Base-by-base conservation (phyloP, 495 filamentous ascomycete genomes). In the Podospora sp. region DNA sequence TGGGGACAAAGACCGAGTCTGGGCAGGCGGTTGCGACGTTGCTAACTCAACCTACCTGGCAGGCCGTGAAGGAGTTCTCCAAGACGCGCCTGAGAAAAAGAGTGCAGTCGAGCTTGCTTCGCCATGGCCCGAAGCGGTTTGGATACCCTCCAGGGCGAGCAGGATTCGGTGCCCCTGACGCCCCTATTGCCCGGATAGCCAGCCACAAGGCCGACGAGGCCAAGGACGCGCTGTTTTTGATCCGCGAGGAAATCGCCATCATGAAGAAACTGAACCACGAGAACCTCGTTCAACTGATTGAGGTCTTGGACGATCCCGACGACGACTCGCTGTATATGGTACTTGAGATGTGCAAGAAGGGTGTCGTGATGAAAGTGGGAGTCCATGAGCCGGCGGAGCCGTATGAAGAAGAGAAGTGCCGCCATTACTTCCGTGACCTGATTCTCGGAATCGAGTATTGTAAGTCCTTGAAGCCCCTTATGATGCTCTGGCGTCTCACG, bases 311-410 rank as follows among this genome's bases (percentile, higher is more conserved):
- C 75, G 96, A 98, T 71, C 96, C 95, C 1, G 88, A 91, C 35
- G 94, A 97, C 69, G 95, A 99, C 74, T 96, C 93, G 1, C 79
- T 99, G 22, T 99, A 97, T 76, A 98, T 99, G 92, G 95, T 99
- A 5, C 85, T 99, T 74, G 95, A 99, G 76, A 95, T 96, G 92
- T 99, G 95, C 82, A 95, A 97, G 72, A 98, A 98, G 73, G 95
- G 95, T 0, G 94, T 98, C 25, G 85, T 97, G 46, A 98, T 99
- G 95, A 95, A 96, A 66, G 92, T 99, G 56, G 92, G 92, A 6
- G 76, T 98, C n/a, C 89, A 91, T 68, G 90, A 97, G 72, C 79
- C 81, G 62, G 91, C 93, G 24, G 87, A 90, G 60, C 94, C 96
- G 0, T 97, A 97, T 72, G 84, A 89, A 12, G 87, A 91, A 65